Conservation (phyloP, 2,329 filamentous ascomycete species). For the Colletotrichum simmondsii region DNA sequence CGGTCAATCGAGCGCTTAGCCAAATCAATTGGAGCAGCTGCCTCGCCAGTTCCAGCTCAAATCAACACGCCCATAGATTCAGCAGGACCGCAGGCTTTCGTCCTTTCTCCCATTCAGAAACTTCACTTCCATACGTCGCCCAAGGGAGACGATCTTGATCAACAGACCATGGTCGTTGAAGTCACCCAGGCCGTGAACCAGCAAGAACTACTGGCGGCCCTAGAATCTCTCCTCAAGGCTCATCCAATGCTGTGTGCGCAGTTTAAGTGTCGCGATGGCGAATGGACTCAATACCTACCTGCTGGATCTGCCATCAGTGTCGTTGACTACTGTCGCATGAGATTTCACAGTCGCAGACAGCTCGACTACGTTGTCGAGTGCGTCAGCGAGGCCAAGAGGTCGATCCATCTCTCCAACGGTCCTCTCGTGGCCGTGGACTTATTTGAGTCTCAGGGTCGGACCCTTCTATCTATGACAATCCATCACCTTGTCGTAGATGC, state of each 20-base stretch:
- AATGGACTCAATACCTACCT: slow-evolving; percentile 8
- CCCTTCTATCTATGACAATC: slow-evolving; percentile 43
- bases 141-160: slow-evolving; percentile 1
- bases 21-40: neutral
- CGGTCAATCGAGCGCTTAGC: neutral
- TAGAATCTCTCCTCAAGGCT: neutral
- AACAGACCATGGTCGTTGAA: slow-evolving; percentile 17
- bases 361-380: slow-evolving; percentile 7
- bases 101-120: slow-evolving; percentile 14
- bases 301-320: neutral
- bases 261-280: neutral
- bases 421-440: slow-evolving; percentile 3
- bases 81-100: neutral
- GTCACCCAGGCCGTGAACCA: slow-evolving; percentile 1
- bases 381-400: slow-evolving; percentile 12
- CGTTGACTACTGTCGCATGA: neutral
- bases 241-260: slow-evolving; percentile 15
- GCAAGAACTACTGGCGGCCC: neutral
- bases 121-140: slow-evolving; percentile 20
- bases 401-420: neutral
- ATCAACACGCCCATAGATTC: neutral
- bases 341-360: slow-evolving; percentile 18
- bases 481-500: slow-evolving; percentile 55
- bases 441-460: slow-evolving; percentile 20
- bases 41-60: neutral